A percentile compares a stretch with the other conserved stretches of the same genome.
Conservation (phyloP, 2,329 filamentous ascomycete genomes). For the Diaporthe sp. region DNA sequence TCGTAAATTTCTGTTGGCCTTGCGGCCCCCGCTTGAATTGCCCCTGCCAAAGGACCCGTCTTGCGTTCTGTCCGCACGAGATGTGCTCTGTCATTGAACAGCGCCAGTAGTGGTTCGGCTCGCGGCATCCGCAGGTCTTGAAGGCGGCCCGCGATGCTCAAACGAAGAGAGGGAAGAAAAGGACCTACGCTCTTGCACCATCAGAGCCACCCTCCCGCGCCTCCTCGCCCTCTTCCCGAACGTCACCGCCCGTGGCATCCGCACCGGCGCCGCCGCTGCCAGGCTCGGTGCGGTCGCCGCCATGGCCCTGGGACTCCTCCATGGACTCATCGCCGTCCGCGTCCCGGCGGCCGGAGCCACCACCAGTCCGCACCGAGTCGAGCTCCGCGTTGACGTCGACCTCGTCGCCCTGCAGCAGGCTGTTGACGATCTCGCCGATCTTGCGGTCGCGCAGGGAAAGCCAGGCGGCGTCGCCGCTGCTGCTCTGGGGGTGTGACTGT, state of each 20-base stretch:
- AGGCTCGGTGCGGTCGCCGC: conserved; percentile 67
- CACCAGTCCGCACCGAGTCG: conserved; percentile 66
- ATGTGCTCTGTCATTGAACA: neutral
- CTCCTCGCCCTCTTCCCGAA: conserved; percentile 88
- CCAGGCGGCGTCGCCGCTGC: conserved; percentile 75
- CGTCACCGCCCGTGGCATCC: conserved; percentile 89
- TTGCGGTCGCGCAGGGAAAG: conserved; percentile 88
- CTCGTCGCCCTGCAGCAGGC: conserved; percentile 87
- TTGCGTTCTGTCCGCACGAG: neutral
- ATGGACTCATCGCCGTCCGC: conserved; percentile 77
- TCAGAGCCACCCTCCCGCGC: conserved; percentile 94
- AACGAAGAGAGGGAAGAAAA: conserved; percentile 44
- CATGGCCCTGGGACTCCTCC: conserved; percentile 78
- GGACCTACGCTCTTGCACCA: conserved; percentile 99
- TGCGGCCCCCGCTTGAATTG: conserved; percentile 23
- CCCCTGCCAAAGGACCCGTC: conserved; percentile 18
- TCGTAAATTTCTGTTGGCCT: conserved; percentile 30
- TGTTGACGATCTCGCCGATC: conserved; percentile 88
- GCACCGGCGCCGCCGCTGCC: conserved; percentile 84
- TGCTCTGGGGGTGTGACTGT: conserved; percentile 86
- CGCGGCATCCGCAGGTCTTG: neutral
- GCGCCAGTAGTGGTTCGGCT: neutral
- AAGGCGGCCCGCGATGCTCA: neutral
- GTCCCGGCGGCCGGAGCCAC: conserved; percentile 55
- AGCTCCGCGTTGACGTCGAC: conserved; percentile 82